Base-by-base conservation (phyloP, 2,329 filamentous ascomycete genomes). In the Coniochaeta ligniaria region DNA sequence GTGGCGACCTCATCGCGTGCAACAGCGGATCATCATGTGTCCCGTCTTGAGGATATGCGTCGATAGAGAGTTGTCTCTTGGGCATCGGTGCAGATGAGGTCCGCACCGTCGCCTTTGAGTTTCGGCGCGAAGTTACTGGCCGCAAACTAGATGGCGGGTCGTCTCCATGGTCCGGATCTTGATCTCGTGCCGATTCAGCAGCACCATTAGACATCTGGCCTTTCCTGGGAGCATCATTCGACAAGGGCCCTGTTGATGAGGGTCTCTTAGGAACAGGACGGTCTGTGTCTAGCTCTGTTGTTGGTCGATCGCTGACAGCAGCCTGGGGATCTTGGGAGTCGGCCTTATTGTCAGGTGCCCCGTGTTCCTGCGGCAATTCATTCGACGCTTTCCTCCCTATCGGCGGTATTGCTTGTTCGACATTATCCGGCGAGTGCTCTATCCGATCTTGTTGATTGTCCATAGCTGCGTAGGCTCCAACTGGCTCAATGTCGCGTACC, bases 41-140 rank as follows among this genome's bases (percentile, higher is more conserved):
- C 4, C 64, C 8, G 6, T 74, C 72, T 1, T 64, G 54, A 2
- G 68, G 52, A 52, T 69, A 72, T 1, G 72, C 64, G 36, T 75
- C 73, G 41, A 72, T 66, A 0, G 73, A 71, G 3, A 74, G 61
- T 45, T 70, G 71, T 7, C 70, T 68, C 58, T 72, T 72, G 6
- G 70, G 65, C 41, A 67, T 68, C 2, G 71, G 61, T 3, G 67
- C 63, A 3, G 68, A 63, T 8, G 70, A 59, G 1, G 72, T 70
- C 20, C 71, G 68, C 11, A 75, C 67, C 28, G 70, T 70, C 3
- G 73, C 68, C 60, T 70, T 73, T 1, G 73, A 72, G 36, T 73
- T 75, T 1, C 70, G 70, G 36, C 72, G 69, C 6, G 66, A 61
- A 9, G 47, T 59, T 17, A 60, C 60, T 4, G 68, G 60, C 2